Percentiles rank a stretch among this genome's conserved stretches.
Evolutionary conservation across 805 yeast genomes (phyloP).

Genomic region (Ogataea paraovalis): DNA sequence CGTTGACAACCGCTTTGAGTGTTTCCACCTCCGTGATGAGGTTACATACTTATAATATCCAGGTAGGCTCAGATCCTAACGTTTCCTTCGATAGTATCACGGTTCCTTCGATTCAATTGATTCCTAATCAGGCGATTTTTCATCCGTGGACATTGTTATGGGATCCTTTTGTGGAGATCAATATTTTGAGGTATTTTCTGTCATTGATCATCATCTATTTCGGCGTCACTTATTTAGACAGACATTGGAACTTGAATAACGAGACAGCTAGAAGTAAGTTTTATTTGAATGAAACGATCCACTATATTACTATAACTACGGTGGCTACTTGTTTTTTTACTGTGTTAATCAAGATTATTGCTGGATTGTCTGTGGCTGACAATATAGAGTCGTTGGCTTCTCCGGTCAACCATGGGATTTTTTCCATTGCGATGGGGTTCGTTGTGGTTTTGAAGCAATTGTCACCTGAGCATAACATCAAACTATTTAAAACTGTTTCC

Average conservation of each 20-base stretch:
- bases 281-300: constrained; percentile 37
- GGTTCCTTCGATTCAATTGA: constrained; percentile 54
- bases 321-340: constrained; percentile 51
- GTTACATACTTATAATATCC: constrained; percentile 30
- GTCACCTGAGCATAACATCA: constrained; percentile 54
- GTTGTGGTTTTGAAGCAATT: constrained; percentile 54
- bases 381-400: constrained; percentile 32
- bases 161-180: constrained; percentile 61
- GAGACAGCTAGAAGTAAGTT: neutral
- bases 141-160: constrained; percentile 65
- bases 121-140: constrained; percentile 51
- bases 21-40: constrained; percentile 40
- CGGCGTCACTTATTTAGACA: constrained; percentile 45
- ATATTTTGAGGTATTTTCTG: constrained; percentile 41
- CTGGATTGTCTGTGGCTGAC: constrained; percentile 30
- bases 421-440: constrained; percentile 47
- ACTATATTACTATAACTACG: constrained; percentile 51
- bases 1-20: constrained; percentile 38
- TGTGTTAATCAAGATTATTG: constrained; percentile 34
- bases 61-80: constrained; percentile 19
- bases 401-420: constrained; percentile 50
- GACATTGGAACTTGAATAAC: constrained; percentile 39
- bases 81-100: constrained; percentile 38
- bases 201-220: constrained; percentile 35
- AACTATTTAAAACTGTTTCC: constrained; percentile 35